Conservation (phyloP, 2,329 filamentous ascomycete genomes). For the Aspergillus clavatus region DNA sequence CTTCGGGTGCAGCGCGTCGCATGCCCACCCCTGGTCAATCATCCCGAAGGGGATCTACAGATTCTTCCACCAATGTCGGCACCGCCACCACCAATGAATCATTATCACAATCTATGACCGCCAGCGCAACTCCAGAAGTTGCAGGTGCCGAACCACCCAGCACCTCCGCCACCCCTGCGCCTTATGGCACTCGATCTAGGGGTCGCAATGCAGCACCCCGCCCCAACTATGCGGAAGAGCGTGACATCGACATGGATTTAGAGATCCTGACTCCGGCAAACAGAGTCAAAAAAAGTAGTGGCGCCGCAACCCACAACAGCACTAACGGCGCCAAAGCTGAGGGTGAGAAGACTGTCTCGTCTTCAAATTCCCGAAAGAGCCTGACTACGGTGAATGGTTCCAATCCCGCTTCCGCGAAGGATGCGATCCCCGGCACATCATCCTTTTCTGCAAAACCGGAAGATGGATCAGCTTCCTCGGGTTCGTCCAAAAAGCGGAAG, state of each 20-base stretch:
- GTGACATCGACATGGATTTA: constrained; percentile 84
- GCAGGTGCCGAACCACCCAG: constrained; percentile 33
- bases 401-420: constrained; percentile 33
- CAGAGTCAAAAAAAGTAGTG: constrained; percentile 31
- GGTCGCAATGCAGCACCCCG: constrained; percentile 79
- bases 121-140: constrained; percentile 39
- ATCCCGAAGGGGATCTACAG: constrained; percentile 20
- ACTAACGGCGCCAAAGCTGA: constrained; percentile 33
- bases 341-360: constrained; percentile 35
- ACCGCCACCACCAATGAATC: constrained; percentile 31
- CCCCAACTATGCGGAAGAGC: constrained; percentile 92
- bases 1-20: constrained; percentile 11
- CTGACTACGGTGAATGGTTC: constrained; percentile 32
- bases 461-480: constrained; percentile 38
- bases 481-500: constrained; percentile 78
- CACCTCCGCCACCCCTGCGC: constrained; percentile 53
- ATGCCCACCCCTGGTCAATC: constrained; percentile 35
- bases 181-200: constrained; percentile 89
- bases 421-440: constrained; percentile 54
- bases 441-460: constrained; percentile 52
- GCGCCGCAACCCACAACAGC: constrained; percentile 20
- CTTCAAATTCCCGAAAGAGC: constrained; percentile 37
- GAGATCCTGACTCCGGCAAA: constrained; percentile 48
- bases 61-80: constrained; percentile 17
- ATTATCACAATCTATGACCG: constrained; percentile 42